Evolutionary conservation across 805 yeast genomes (phyloP).

Genomic region (Yarrowia hollandica): DNA sequence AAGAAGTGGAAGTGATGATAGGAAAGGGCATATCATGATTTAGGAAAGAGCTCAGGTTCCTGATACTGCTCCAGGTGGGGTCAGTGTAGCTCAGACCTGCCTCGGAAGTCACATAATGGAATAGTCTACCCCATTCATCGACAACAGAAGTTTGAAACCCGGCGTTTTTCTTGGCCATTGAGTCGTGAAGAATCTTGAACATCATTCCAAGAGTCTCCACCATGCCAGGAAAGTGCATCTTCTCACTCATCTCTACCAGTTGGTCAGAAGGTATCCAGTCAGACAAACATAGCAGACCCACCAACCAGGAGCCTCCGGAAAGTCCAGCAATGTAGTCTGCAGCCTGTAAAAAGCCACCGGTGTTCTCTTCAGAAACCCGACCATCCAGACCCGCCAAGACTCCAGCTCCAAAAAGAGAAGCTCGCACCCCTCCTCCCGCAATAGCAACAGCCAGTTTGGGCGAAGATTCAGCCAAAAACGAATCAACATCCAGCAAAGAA

Average conservation of each 20-base stretch:
- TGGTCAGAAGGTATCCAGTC: constrained; percentile 39
- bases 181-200: constrained; percentile 70
- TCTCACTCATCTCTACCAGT: constrained; percentile 15
- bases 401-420: constrained; percentile 63
- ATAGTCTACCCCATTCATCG: constrained; percentile 2
- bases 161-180: not conserved
- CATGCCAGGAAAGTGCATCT: constrained; percentile 43
- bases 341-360: constrained; percentile 45
- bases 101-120: constrained; percentile 43
- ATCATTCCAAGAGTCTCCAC: constrained; percentile 64
- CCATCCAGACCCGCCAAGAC: constrained; percentile 52
- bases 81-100: constrained; percentile 62
- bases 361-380: constrained; percentile 42
- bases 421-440: constrained; percentile 40
- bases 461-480: not conserved
- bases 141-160: not conserved
- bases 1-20: not conserved
- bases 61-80: constrained; percentile 54
- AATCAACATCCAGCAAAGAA: not conserved
- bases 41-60: constrained; percentile 36
- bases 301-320: constrained; percentile 74
- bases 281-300: constrained; percentile 50
- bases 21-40: not conserved
- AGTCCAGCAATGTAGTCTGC: constrained; percentile 61
- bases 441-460: not conserved